Evolutionary conservation across 129 eudicot genomes (phyloP).

Genomic region (Sambucus nigra): DNA sequence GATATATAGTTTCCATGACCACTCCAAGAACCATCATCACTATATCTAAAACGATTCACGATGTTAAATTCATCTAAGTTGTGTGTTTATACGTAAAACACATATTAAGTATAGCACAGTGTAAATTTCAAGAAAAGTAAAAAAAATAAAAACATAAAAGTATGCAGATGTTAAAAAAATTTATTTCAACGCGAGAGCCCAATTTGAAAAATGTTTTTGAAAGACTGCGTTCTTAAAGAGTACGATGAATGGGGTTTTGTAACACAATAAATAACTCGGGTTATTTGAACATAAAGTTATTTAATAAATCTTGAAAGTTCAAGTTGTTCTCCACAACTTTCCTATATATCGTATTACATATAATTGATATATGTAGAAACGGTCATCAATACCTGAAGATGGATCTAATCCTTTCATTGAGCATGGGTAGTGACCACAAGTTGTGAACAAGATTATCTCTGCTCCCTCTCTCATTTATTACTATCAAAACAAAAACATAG

Average conservation of each 20-base stretch:
- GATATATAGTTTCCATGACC: background rate
- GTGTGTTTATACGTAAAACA: background rate
- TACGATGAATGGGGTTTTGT: background rate
- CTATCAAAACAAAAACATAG: constrained; percentile 10
- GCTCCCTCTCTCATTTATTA: constrained; percentile 31
- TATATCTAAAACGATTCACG: background rate
- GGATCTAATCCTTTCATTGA: constrained; percentile 27
- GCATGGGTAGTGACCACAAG: constrained; percentile 32
- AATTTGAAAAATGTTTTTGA: constrained; percentile 17
- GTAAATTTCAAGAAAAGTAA: too few relatives aligned
- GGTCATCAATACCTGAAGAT: constrained; percentile 21
- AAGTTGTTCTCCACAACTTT: too few relatives aligned
- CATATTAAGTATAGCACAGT: too few relatives aligned
- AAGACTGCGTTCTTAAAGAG: constrained; percentile 6
- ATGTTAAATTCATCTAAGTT: background rate
- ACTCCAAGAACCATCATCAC: background rate
- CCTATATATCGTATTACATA: background rate
- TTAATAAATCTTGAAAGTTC: constrained; percentile 6
- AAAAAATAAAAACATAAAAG: too few relatives aligned
- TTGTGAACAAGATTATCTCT: constrained; percentile 18
- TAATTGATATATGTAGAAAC: too few relatives aligned
- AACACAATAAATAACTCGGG: background rate
- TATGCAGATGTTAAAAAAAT: too few relatives aligned
- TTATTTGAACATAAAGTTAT: background rate
- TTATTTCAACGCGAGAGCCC: too few relatives aligned